phyloP scores from a whole-genome alignment of 495 filamentous ascomycete genomes.

The Aspergillus diversus region DNA sequence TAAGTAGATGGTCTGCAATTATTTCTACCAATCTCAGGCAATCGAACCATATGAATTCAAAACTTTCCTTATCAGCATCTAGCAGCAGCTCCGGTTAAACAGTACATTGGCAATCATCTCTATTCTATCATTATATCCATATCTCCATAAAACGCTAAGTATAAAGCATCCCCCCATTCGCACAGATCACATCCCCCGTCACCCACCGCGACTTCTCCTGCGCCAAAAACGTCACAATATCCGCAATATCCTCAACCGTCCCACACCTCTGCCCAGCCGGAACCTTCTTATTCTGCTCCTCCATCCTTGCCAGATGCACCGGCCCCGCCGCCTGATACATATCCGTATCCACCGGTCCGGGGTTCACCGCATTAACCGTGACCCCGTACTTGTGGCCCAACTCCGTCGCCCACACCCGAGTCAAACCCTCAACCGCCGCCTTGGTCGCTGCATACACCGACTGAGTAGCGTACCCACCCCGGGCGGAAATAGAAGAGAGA shows the following conservation, averaged over 20 bases:
- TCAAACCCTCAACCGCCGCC: slow-evolving; percentile 38
- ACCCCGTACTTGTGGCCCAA: slow-evolving; percentile 36
- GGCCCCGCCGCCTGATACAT: slow-evolving; percentile 28
- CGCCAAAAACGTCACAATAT: slow-evolving; percentile 48
- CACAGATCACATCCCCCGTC: slow-evolving; percentile 51
- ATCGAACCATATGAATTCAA: too few species aligned
- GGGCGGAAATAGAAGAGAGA: slow-evolving; percentile 46
- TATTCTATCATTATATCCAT: too few species aligned
- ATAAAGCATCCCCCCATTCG: slow-evolving; percentile 46
- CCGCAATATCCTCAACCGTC: slow-evolving; percentile 47
- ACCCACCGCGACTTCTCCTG: slow-evolving; percentile 55
- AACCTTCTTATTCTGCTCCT: slow-evolving; percentile 31
- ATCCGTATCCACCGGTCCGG: slow-evolving; percentile 45
- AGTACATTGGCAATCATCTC: too few species aligned
- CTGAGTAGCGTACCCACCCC: slow-evolving; percentile 26
- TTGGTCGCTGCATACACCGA: slow-evolving; percentile 38
- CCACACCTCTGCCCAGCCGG: slow-evolving; percentile 36
- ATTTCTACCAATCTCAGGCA: too few species aligned
- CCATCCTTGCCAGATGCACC: slow-evolving; percentile 26
- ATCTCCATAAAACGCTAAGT: too few species aligned
- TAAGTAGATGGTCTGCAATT: too few species aligned
- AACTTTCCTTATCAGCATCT: too few species aligned
- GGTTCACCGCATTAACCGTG: slow-evolving; percentile 42
- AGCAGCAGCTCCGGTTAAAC: too few species aligned
- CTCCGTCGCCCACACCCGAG: slow-evolving; percentile 36